These are phyloP conservation scores for Penicillium antarcticum DNA, from an alignment of 495 filamentous ascomycete genomes.

Conservation along the genomic window DNA sequence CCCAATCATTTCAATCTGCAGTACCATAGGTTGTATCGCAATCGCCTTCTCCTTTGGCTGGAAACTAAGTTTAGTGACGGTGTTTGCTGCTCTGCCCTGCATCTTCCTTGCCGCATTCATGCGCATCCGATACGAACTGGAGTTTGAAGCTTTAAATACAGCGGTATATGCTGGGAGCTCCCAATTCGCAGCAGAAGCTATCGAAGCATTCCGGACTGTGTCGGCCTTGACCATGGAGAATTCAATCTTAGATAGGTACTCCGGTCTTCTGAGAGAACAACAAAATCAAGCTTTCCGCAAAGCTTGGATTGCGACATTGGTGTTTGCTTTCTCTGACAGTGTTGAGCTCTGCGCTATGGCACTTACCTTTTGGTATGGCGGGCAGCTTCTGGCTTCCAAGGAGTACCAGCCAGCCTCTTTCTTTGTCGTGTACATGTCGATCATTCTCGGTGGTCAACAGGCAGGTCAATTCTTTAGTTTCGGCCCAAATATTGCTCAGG, in stretches of 20 bases:
- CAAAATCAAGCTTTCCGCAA: constrained; percentile 48
- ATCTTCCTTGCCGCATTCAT: constrained; percentile 54
- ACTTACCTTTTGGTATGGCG: constrained; percentile 60
- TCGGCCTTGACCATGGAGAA: constrained; percentile 52
- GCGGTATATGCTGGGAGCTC: constrained; percentile 54
- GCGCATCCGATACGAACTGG: constrained; percentile 46
- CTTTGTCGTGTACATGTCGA: constrained; percentile 56
- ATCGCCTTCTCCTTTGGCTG: constrained; percentile 58
- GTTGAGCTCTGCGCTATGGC: constrained; percentile 52
- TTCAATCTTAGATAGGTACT: constrained; percentile 45
- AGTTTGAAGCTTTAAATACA: constrained; percentile 57
- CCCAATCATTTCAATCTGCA: constrained; percentile 40
- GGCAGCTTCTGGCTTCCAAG: constrained; percentile 45
- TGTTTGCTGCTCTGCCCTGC: constrained; percentile 52
- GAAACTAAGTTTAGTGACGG: constrained; percentile 58
- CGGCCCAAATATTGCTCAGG: constrained; percentile 52
- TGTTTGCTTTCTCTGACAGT: constrained; percentile 39
- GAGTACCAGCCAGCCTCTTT: constrained; percentile 52
- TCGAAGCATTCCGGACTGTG: constrained; percentile 56
- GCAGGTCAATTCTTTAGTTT: constrained; percentile 53
- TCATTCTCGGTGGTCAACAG: constrained; percentile 55
- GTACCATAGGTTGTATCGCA: constrained; percentile 51
- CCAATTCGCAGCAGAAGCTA: constrained; percentile 56
- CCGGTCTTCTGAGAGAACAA: constrained; percentile 46
- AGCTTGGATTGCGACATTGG: constrained; percentile 40